phyloP scores from a whole-genome alignment of 805 yeast genomes.

The Ogataea zsoltii region DNA sequence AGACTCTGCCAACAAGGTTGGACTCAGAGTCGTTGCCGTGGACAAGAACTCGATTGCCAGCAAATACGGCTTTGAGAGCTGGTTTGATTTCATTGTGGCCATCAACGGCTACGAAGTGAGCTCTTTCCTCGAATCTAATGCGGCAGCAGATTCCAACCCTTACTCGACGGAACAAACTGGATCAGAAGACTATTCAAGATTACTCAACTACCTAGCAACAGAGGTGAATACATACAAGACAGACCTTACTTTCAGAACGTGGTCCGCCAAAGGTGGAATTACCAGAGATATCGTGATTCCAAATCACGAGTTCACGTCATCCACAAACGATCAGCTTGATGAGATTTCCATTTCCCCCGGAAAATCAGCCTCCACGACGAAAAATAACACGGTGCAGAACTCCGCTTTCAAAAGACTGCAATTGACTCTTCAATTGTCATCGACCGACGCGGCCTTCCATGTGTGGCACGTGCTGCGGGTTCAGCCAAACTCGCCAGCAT shows the following conservation, averaged over 20 bases:
- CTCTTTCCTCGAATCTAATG: constrained; percentile 27
- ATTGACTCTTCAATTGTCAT: constrained; percentile 72
- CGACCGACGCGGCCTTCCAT: constrained; percentile 70
- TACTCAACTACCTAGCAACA: constrained; percentile 27
- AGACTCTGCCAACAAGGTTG: constrained; percentile 38
- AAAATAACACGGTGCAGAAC: constrained; percentile 27
- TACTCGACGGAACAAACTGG: constrained; percentile 21
- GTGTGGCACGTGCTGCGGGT: constrained; percentile 86
- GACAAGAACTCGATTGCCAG: constrained; percentile 47
- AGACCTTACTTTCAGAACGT: constrained; percentile 57
- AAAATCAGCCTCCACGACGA: constrained; percentile 18
- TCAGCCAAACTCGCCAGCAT: constrained; percentile 78
- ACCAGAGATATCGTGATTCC: constrained; percentile 42
- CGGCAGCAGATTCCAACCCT: constrained; percentile 26
- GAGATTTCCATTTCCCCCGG: constrained; percentile 30
- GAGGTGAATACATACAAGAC: constrained; percentile 29
- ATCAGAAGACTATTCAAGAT: constrained; percentile 19
- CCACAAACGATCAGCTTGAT: constrained; percentile 24
- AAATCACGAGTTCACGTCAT: constrained; percentile 23
- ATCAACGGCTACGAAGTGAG: constrained; percentile 69
- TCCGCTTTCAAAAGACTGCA: constrained; percentile 56
- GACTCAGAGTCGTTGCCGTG: constrained; percentile 59
- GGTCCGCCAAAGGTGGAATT: constrained; percentile 87
- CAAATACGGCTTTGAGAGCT: constrained; percentile 66
- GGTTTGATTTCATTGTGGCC: constrained; percentile 86